A percentile compares a stretch with the other conserved stretches of the same genome.
phyloP scores from a whole-genome alignment of 768 basidiomycete species.

The Auriscalpium microsporum region DNA sequence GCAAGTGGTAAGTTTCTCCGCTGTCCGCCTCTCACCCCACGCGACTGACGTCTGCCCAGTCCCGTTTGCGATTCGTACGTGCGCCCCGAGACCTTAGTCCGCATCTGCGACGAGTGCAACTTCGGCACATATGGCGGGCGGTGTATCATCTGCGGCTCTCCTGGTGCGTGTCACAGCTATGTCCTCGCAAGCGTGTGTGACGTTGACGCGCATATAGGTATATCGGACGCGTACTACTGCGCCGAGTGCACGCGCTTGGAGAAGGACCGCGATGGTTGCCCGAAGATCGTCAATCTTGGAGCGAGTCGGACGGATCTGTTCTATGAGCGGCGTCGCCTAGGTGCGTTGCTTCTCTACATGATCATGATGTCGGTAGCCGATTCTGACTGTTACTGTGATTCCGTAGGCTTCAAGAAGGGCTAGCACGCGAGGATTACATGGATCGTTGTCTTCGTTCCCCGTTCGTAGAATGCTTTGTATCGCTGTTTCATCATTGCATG shows the following conservation, averaged over 20 bases:
- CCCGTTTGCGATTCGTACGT: constrained; percentile 99
- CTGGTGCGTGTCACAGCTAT: constrained; percentile 46
- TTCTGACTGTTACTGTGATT: not conserved
- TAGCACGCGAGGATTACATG: constrained; percentile 15
- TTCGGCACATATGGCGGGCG: constrained; percentile 97
- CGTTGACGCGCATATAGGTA: constrained; percentile 44
- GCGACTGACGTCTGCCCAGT: constrained; percentile 32
- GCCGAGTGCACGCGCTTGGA: constrained; percentile 95
- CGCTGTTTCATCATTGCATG: no score
- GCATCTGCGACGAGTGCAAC: constrained; percentile 99
- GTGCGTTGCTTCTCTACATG: constrained; percentile 29
- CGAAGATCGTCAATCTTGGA: constrained; percentile 96
- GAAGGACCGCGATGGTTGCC: constrained; percentile 97
- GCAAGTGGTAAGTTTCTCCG: constrained; percentile 75
- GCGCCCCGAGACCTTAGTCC: constrained; percentile 92
- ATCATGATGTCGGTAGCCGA: not conserved
- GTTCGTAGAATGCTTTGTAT: no score
- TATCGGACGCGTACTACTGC: constrained; percentile 98
- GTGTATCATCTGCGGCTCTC: constrained; percentile 96
- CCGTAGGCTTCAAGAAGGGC: constrained; percentile 63
- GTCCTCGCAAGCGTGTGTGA: not conserved
- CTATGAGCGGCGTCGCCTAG: constrained; percentile 82
- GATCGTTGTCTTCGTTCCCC: no score
- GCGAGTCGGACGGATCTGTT: constrained; percentile 88
- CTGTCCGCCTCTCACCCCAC: not conserved